Percentiles rank a stretch among this genome's conserved stretches.
Evolutionary conservation across 2,329 filamentous ascomycete genomes (phyloP).

Genomic region (Aspergillus clavatus): DNA sequence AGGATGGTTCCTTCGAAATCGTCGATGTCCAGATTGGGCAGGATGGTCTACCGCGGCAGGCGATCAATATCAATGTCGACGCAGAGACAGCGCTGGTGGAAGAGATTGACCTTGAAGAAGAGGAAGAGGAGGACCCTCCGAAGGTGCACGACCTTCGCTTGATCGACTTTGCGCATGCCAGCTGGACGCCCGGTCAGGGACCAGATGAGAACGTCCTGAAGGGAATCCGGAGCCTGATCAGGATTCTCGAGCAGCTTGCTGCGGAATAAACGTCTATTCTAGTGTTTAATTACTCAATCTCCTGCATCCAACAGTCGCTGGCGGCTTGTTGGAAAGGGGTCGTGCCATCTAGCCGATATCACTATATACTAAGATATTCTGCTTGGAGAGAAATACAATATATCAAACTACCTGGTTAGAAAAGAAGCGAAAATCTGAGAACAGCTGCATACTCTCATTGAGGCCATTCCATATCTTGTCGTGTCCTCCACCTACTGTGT

Average conservation of each 20-base stretch:
- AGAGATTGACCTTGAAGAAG: constrained; percentile 48
- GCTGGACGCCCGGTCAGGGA: constrained; percentile 74
- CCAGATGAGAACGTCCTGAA: constrained; percentile 77
- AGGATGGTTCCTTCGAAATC: constrained; percentile 28
- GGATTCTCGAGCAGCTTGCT: constrained; percentile 65
- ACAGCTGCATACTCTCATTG: neutral
- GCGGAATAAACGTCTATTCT: constrained; percentile 14
- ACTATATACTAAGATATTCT: neutral
- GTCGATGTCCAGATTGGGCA: constrained; percentile 27
- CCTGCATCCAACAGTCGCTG: constrained; percentile 20
- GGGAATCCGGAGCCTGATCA: constrained; percentile 67
- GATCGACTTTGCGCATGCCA: constrained; percentile 95
- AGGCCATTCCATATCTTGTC: neutral
- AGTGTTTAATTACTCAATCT: constrained; percentile 5
- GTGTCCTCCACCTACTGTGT: neutral
- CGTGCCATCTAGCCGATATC: neutral
- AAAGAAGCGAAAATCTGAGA: neutral
- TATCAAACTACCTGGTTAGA: neutral
- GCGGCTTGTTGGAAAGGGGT: constrained; percentile 15
- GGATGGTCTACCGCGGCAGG: constrained; percentile 25
- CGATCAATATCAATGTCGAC: constrained; percentile 34
- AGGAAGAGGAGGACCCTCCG: constrained; percentile 54
- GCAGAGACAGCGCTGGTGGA: constrained; percentile 38
- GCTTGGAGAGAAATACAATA: neutral
- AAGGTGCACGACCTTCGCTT: constrained; percentile 76